Conservation (phyloP, 2,329 filamentous ascomycete species). For the Calonectria pseudoreteaudii region DNA sequence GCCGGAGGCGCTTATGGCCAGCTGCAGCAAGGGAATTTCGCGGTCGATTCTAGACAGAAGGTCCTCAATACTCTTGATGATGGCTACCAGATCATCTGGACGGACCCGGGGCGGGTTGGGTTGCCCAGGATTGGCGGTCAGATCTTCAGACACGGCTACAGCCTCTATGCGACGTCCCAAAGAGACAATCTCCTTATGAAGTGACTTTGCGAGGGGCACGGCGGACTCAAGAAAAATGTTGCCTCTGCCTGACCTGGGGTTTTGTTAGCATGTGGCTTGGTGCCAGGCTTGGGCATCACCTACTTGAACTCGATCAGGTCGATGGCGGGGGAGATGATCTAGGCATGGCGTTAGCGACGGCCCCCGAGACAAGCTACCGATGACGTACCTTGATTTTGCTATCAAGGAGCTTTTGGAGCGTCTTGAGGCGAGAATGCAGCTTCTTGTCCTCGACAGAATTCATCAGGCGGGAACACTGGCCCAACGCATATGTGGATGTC, state of each 20-base stretch:
- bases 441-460: conserved; percentile 80
- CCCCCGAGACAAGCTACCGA: not conserved
- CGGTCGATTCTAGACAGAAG: conserved; percentile 87
- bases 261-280: conserved; percentile 25
- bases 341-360: conserved; percentile 19
- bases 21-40: conserved; percentile 89
- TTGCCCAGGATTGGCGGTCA: conserved; percentile 48
- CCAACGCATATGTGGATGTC: conserved; percentile 86
- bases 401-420: conserved; percentile 80
- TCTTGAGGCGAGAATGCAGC: conserved; percentile 74
- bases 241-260: conserved; percentile 61
- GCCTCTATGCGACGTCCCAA: conserved; percentile 81
- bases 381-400: conserved; percentile 83
- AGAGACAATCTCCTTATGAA: conserved; percentile 85
- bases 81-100: conserved; percentile 73
- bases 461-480: conserved; percentile 82
- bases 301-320: conserved; percentile 93
- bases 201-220: conserved; percentile 81
- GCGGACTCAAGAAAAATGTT: conserved; percentile 81
- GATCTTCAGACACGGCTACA: conserved; percentile 74
- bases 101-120: conserved; percentile 55
- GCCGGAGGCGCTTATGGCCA: conserved; percentile 94
- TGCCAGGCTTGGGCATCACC: conserved; percentile 38
- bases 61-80: conserved; percentile 80
- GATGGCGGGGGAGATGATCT: conserved; percentile 91